Base-by-base conservation (phyloP, 805 yeast genomes). In the Ogataea trehalophila region DNA sequence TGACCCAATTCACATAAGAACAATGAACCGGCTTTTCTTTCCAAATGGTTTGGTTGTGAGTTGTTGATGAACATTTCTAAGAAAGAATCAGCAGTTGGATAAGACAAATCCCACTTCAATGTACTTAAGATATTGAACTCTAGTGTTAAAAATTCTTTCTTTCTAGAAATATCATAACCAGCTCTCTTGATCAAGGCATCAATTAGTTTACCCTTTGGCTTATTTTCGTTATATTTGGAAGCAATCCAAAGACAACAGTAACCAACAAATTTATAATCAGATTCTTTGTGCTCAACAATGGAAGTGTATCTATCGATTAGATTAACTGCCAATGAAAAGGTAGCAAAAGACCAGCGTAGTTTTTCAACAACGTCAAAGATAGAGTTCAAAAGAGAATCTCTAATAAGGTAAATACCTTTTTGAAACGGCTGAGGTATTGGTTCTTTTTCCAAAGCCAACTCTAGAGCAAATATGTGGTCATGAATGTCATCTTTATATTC, bases 1-100 rank as follows among this genome's bases (percentile, higher is more conserved):
- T 80, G 81, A 46, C 82, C 73, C 56, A 84, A 67, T 60, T 85
- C 90, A 57, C 89, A 81, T 40, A 85, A 62, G 66, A 80, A 80
- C 49, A 79, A 67, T 15, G 87, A 73, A 49, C 84, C 78, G 42
- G 73, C 65, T 56, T 77, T 80, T 51, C 83, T 67, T 48, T 77
- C 79, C 50, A 73, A 68, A 37, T 71, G 57, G 51, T 67, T 68
- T 45, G 64, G 65, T 44, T 60, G 59, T 35, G 57, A 50, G 22
- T 55, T 55, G 46, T 55, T 57, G 29, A 83, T 63, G 55, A 72
- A 73, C 44, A 83, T 62, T 57, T 85, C 88, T 47, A 84, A 69
- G 56, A 81, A 81, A 13, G 76, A 68, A 62, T 84, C 90, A 54
- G 79, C 76, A 3, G 87, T 80, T 22, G 87, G 80, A 33, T 75